Evolutionary conservation across 176 grass and related monocot genomes (phyloP).

Genomic region (Calamus simplicifolius): DNA sequence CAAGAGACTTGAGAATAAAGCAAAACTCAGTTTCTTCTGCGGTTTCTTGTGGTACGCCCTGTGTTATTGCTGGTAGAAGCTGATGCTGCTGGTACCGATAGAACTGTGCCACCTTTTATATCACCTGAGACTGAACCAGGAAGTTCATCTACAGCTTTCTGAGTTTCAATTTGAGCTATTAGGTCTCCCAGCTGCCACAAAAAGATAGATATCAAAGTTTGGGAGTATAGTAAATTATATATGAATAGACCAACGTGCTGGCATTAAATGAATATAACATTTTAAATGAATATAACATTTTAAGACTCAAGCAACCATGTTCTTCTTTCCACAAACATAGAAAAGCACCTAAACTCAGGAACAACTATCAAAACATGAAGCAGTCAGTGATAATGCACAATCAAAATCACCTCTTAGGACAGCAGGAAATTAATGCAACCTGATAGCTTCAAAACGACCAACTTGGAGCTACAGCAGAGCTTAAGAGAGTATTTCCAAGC

Average conservation of each 20-base stretch:
- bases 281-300: conserved; percentile 7
- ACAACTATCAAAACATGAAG: no score
- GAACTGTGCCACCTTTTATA: conserved; percentile 27
- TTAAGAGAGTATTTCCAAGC: no score
- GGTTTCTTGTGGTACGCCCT: conserved; percentile 15
- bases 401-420: no score
- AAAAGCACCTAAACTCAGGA: no score
- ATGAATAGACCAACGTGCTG: conserved; percentile 1
- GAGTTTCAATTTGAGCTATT: conserved; percentile 53
- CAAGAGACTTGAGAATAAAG: no score
- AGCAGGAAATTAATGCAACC: no score
- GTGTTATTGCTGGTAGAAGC: conserved; percentile 22
- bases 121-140: conserved; percentile 23
- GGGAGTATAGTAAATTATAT: conserved; percentile 1
- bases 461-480: no score
- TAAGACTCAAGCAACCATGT: neutral
- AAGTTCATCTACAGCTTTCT: conserved; percentile 21
- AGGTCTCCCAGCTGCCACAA: conserved; percentile 49
- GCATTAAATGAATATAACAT: neutral
- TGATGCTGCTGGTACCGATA: conserved; percentile 13
- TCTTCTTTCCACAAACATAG: no score
- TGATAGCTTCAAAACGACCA: no score
- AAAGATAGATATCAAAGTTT: neutral
- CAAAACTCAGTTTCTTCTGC: conserved; percentile 12
- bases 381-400: no score